A percentile compares a stretch with the other conserved stretches of the same genome.
These are phyloP conservation scores for Penicillium canariense DNA, from an alignment of 495 filamentous ascomycete genomes.

Conservation along the genomic window DNA sequence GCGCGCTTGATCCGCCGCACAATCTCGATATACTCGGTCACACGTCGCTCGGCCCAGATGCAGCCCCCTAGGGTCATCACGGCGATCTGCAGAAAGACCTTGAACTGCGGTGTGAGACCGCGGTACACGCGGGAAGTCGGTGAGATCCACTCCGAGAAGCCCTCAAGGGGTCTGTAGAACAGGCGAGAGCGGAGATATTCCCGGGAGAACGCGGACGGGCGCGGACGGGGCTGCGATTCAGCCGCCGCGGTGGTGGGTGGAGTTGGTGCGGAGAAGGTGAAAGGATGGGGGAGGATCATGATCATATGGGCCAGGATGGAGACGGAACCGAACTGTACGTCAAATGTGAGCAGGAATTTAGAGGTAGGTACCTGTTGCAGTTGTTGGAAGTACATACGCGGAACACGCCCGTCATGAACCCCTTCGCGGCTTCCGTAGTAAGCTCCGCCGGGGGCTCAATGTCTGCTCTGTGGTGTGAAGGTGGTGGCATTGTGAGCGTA, in stretches of 20 bases:
- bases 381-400: slow-evolving; percentile 34
- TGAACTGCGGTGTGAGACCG: slow-evolving; percentile 83
- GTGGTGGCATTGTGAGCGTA: slow-evolving; percentile 36
- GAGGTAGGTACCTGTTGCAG: not conserved
- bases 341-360: not conserved
- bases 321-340: slow-evolving; percentile 44
- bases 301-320: slow-evolving; percentile 51
- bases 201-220: slow-evolving; percentile 36
- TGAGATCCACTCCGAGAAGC: slow-evolving; percentile 46
- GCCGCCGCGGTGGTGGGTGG: slow-evolving; percentile 18
- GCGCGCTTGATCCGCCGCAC: slow-evolving; percentile 59
- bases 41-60: slow-evolving; percentile 75
- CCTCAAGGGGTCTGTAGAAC: slow-evolving; percentile 44
- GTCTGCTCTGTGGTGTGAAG: slow-evolving; percentile 34
- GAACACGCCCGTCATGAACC: slow-evolving; percentile 46
- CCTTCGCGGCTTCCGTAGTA: slow-evolving; percentile 39
- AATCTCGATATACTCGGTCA: slow-evolving; percentile 60
- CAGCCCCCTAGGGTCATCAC: slow-evolving; percentile 83
- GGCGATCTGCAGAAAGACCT: slow-evolving; percentile 86
- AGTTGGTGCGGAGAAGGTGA: slow-evolving; percentile 35
- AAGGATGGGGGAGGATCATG: slow-evolving; percentile 45
- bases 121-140: slow-evolving; percentile 69
- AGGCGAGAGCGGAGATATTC: slow-evolving; percentile 37
- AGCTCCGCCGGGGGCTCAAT: slow-evolving; percentile 45
- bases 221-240: slow-evolving; percentile 20